Base-by-base conservation (phyloP, 208 protist species). In the Wallacemonas sp. region DNA sequence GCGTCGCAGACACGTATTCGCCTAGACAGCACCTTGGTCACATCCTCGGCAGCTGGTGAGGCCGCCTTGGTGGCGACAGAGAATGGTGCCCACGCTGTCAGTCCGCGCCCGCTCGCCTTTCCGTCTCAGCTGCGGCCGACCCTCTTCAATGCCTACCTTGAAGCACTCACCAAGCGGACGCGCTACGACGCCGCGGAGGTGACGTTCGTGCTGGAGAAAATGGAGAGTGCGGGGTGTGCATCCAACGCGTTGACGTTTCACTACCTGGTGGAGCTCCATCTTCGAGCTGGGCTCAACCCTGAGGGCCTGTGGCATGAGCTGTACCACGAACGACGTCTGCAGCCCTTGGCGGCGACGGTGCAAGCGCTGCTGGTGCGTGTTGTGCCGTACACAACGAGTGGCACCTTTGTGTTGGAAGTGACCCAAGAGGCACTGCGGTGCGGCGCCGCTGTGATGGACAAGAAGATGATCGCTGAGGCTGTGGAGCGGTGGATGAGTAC, bases 61-160 rank as follows among this genome's bases (percentile, higher is more conserved):
- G 15, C 46, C 17, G 9, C 14, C 9, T 41, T 14, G 36, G 36
- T 17, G 36, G 6, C 36, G 36, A 17, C 36, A 41, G 36, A 9
- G 21, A 15, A 38, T 17, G 15, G 54, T 27, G 3, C 21, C 39
- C 6, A 30, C 27, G 14, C 15, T 17, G 31, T 27, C 45, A 63
- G 33, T 22, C 4, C 0, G 3, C 71, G 11, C 31, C 72, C 22
- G 67, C 77, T n/a, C 31, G 21, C 11, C 44, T 6, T 66, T 24
- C n/a, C 41, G 11, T 66, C 62, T 22, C 22, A 70, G 6, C 47
- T 82, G 45, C 77, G 70, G 26, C 44, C 66, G 22, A 68, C 41
- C 26, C 60, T 95, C 62, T 95, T 95, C 70, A 90, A 92, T 59
- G 73, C 72, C 31, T 93, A 93, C 66, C 75, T 95, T 30, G 83